phyloP scores from a whole-genome alignment of 1,284 basidiomycete genomes.

The Ustilago lituana region DNA sequence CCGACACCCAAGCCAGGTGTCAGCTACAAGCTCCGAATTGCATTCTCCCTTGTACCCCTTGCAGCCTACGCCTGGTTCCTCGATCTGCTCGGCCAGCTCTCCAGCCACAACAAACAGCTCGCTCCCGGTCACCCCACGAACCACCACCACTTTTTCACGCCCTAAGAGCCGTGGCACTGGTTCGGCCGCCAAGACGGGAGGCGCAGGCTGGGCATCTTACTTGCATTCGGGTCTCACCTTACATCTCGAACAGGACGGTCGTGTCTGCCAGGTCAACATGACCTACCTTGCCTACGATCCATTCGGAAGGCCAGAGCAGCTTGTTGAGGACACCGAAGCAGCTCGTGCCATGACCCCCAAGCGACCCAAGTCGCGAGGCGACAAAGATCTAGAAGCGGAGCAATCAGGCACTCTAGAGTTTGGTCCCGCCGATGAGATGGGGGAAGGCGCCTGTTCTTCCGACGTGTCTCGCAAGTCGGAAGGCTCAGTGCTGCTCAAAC shows the following conservation, averaged over 20 bases:
- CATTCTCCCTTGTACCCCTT: conserved; percentile 14
- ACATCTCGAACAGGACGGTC: conserved; percentile 49
- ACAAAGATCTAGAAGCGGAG: conserved; percentile 44
- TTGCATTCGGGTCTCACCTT: conserved; percentile 52
- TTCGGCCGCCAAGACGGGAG: conserved; percentile 14
- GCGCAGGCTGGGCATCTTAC: conserved; percentile 56
- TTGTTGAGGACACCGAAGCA: conserved; percentile 27
- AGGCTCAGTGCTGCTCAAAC: conserved; percentile 40
- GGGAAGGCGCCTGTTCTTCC: conserved; percentile 3
- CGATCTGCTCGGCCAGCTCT: conserved; percentile 31
- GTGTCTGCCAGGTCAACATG: conserved; percentile 36
- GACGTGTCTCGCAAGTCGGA: conserved; percentile 15
- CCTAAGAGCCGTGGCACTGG: conserved; percentile 34
- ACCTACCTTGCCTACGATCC: conserved; percentile 58
- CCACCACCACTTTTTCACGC: conserved; percentile 12
- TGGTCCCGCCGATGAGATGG: conserved; percentile 12
- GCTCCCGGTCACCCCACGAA: conserved; percentile 28
- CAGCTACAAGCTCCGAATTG: conserved; percentile 25
- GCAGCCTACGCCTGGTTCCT: conserved; percentile 33
- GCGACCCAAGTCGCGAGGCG: conserved; percentile 40
- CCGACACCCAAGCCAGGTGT: conserved; percentile 27
- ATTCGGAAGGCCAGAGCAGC: conserved; percentile 51
- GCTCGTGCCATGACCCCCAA: conserved; percentile 27
- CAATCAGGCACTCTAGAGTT: conserved; percentile 48
- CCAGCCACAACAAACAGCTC: conserved; percentile 32